Evolutionary conservation across 2,329 filamentous ascomycete species (phyloP).

Genomic region (Ascochyta rabiei): DNA sequence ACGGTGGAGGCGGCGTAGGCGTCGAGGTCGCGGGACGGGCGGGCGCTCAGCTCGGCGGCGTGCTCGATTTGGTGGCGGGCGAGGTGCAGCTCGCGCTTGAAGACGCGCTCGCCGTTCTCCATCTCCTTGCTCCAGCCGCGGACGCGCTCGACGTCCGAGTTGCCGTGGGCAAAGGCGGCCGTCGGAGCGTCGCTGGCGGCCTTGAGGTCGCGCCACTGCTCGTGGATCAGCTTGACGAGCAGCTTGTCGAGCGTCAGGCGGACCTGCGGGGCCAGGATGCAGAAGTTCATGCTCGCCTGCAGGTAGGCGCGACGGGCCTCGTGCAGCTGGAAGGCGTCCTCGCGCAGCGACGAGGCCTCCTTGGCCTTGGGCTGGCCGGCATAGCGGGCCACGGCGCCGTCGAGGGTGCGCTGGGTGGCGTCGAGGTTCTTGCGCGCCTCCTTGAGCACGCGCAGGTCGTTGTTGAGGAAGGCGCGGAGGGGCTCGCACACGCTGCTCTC

Average conservation of each 20-base stretch:
- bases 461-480: constrained; percentile 75
- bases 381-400: constrained; percentile 81
- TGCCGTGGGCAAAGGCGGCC: constrained; percentile 68
- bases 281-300: constrained; percentile 92
- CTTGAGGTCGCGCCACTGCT: constrained; percentile 88
- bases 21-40: constrained; percentile 89
- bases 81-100: constrained; percentile 78
- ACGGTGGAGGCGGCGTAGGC: constrained; percentile 91
- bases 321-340: constrained; percentile 95
- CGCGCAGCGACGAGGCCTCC: constrained; percentile 85
- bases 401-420: constrained; percentile 80
- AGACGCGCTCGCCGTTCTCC: constrained; percentile 84
- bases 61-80: constrained; percentile 85
- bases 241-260: constrained; percentile 84
- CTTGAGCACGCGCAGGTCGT: constrained; percentile 84
- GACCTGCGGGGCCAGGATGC: constrained; percentile 83
- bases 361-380: constrained; percentile 88
- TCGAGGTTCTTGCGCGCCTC: constrained; percentile 80
- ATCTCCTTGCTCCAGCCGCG: constrained; percentile 93
- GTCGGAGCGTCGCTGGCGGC: constrained; percentile 69
- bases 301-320: constrained; percentile 90
- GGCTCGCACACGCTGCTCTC: constrained; percentile 81
- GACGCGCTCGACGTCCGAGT: constrained; percentile 85
- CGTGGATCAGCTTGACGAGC: constrained; percentile 80
- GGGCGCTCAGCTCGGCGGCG: constrained; percentile 69